Evolutionary conservation across 768 basidiomycete genomes (phyloP).

Genomic region (Agrocybe chaxingu): DNA sequence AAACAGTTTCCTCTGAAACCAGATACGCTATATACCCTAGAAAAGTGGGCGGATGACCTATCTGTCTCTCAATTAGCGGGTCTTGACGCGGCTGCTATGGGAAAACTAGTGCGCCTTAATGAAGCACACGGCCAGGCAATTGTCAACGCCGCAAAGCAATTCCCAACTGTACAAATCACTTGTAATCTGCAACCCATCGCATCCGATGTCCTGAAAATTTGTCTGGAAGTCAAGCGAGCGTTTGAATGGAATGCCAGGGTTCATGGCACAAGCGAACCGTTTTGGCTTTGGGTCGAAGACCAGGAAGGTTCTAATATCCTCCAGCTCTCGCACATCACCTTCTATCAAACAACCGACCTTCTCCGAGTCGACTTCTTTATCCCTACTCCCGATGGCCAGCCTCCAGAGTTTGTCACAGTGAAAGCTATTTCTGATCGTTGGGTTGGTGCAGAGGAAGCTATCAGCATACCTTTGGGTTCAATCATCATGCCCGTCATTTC

Average conservation of each 20-base stretch:
- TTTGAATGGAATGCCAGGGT: constrained; percentile 81
- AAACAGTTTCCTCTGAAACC: constrained; percentile 74
- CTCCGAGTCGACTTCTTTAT: constrained; percentile 79
- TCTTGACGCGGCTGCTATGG: constrained; percentile 67
- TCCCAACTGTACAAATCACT: constrained; percentile 68
- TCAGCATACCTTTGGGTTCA: constrained; percentile 57
- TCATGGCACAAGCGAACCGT: constrained; percentile 79
- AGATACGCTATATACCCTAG: constrained; percentile 76
- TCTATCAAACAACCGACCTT: constrained; percentile 60
- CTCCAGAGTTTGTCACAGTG: constrained; percentile 67
- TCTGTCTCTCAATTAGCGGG: constrained; percentile 68
- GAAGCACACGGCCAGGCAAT: constrained; percentile 80
- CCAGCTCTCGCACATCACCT: constrained; percentile 69
- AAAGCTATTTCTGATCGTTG: constrained; percentile 87
- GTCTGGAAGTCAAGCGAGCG: constrained; percentile 53
- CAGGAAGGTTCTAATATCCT: constrained; percentile 76
- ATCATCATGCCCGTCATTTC: constrained; percentile 73
- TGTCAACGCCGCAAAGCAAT: constrained; percentile 75
- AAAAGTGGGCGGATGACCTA: constrained; percentile 80
- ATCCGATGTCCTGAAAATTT: constrained; percentile 78
- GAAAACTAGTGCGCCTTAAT: constrained; percentile 81
- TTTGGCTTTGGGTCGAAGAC: constrained; percentile 97
- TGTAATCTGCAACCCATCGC: constrained; percentile 79
- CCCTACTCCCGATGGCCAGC: constrained; percentile 55
- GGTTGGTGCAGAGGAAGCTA: constrained; percentile 85